phyloP scores from a whole-genome alignment of 495 filamentous ascomycete species.

The Aspergillus bertholletiae region DNA sequence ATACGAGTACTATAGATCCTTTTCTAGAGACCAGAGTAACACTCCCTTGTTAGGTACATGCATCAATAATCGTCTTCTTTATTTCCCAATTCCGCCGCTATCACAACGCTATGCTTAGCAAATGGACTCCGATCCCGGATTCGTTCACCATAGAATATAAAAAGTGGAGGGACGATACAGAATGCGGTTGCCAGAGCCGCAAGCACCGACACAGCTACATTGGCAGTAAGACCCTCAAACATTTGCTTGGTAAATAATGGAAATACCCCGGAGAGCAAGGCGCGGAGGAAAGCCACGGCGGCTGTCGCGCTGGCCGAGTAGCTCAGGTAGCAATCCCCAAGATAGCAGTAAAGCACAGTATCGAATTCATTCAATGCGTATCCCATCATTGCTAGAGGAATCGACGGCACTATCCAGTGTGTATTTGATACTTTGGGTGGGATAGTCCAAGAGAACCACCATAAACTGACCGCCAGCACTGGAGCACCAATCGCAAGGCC shows the following conservation, averaged over 20 bases:
- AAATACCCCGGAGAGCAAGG: constrained; percentile 33
- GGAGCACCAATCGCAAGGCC: constrained; percentile 42
- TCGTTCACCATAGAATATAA: constrained; percentile 30
- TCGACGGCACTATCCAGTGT: constrained; percentile 35
- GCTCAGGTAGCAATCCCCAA: constrained; percentile 42
- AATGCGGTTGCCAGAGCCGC: constrained; percentile 38
- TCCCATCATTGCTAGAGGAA: constrained; percentile 33
- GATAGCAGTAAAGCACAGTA: constrained; percentile 39
- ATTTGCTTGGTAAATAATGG: constrained; percentile 40
- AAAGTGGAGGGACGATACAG: constrained; percentile 32
- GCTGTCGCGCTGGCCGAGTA: constrained; percentile 43
- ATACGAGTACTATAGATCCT: no score
- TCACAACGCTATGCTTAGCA: constrained; percentile 35
- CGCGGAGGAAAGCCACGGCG: constrained; percentile 33
- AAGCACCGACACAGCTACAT: constrained; percentile 34
- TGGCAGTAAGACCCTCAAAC: constrained; percentile 33
- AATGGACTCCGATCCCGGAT: constrained; percentile 40
- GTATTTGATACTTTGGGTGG: constrained; percentile 28
- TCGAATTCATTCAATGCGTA: constrained; percentile 46
- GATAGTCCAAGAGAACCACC: constrained; percentile 45
- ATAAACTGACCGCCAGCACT: constrained; percentile 29
- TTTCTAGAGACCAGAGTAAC: no score
- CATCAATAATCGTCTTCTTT: no score
- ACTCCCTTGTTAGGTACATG: no score
- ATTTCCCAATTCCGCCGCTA: no score